phyloP scores from a whole-genome alignment of 257 asterid species.

The Prunella vulgaris region DNA sequence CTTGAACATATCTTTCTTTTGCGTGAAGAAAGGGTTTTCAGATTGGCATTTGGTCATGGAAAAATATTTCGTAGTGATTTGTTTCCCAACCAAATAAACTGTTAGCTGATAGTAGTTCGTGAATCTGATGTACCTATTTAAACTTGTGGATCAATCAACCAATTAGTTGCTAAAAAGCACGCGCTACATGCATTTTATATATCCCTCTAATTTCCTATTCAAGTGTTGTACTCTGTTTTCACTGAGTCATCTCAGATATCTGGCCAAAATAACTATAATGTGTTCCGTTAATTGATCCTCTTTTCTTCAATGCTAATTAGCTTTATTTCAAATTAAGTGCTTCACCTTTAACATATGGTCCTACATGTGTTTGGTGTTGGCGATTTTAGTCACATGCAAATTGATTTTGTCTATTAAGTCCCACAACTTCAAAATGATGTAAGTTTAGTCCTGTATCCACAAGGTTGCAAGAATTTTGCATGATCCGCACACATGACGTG shows the following conservation, averaged over 20 bases:
- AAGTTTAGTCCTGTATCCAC: too few species aligned
- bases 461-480: too few species aligned
- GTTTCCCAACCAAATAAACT: not conserved
- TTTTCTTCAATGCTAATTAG: not conserved
- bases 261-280: not conserved
- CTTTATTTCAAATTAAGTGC: not conserved
- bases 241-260: not conserved
- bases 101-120: not conserved
- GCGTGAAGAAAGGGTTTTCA: not conserved
- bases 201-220: not conserved
- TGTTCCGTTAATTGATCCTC: not conserved
- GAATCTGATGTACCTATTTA: not conserved
- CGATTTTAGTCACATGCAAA: too few species aligned
- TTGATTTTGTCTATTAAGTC: too few species aligned
- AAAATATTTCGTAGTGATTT: not conserved
- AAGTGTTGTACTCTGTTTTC: not conserved
- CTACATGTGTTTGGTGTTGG: too few species aligned
- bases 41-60: not conserved
- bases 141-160: not conserved
- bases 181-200: not conserved
- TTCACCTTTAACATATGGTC: too few species aligned
- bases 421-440: too few species aligned
- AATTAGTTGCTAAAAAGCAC: not conserved
- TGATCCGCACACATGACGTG: too few species aligned
- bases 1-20: conserved; percentile 21